phyloP scores from a whole-genome alignment of 1,284 basidiomycete species.

The Ganoderma lucidum region DNA sequence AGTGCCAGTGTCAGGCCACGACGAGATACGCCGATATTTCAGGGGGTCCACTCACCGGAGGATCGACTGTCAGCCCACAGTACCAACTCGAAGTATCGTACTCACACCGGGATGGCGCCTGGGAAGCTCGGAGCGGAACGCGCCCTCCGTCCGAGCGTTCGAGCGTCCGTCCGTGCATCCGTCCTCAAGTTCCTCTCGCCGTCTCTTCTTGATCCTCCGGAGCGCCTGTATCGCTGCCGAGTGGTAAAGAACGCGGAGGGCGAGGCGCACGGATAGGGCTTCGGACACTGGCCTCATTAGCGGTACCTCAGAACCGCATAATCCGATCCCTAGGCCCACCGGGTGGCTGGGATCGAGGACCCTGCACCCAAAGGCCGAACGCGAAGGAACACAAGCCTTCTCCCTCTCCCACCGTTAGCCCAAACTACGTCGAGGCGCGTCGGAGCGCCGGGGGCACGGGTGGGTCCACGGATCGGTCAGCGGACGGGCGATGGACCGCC shows the following conservation, averaged over 20 bases:
- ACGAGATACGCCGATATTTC: background rate
- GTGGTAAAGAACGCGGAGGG: background rate
- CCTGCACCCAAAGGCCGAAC: conserved; percentile 1
- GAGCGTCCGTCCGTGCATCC: background rate
- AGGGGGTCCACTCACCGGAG: background rate
- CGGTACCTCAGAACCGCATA: background rate
- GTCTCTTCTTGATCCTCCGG: background rate
- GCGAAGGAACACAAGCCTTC: background rate
- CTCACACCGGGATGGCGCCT: background rate
- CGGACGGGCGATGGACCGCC: conserved; percentile 22
- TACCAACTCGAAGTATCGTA: background rate
- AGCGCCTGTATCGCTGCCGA: background rate
- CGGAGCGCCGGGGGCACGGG: conserved; percentile 26
- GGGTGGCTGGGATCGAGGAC: conserved; percentile 1
- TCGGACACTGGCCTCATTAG: background rate
- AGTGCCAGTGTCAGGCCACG: conserved; percentile 3
- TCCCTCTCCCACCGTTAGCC: background rate
- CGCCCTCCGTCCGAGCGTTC: background rate
- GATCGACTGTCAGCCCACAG: conserved; percentile 1
- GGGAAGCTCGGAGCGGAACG: conserved; percentile 1
- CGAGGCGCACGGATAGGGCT: background rate
- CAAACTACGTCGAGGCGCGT: conserved; percentile 9
- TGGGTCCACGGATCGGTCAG: conserved; percentile 26
- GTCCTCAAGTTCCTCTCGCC: background rate
- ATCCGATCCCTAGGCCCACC: background rate